phyloP scores from a whole-genome alignment of 495 filamentous ascomycete species.

The Xylaria telfairii region DNA sequence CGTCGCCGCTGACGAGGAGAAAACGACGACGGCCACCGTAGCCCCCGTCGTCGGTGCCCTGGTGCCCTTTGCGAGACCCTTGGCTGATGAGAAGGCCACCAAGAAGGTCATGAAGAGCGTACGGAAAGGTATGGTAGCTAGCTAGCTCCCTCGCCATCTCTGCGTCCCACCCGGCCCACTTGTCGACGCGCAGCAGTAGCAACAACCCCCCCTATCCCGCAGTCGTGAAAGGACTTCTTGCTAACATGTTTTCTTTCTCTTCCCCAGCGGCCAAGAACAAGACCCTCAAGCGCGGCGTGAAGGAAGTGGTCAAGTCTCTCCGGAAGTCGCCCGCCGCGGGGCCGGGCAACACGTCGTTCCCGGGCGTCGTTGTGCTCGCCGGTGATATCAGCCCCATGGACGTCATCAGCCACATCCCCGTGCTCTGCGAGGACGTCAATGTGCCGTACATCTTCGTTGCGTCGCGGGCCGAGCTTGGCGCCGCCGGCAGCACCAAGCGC shows the following conservation, averaged over 20 bases:
- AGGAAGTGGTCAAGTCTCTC: conserved; percentile 96
- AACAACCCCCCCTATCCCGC: neutral
- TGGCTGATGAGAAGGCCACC: conserved; percentile 86
- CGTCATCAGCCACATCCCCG: conserved; percentile 95
- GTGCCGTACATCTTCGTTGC: conserved; percentile 93
- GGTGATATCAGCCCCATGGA: conserved; percentile 98
- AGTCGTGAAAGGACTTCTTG: neutral
- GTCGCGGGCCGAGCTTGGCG: conserved; percentile 86
- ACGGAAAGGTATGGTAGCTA: conserved; percentile 76
- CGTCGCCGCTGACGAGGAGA: conserved; percentile 46
- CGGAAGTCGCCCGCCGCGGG: conserved; percentile 78
- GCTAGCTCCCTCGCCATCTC: neutral
- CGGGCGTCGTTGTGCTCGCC: conserved; percentile 86
- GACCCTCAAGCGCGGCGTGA: conserved; percentile 94
- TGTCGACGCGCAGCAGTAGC: no score
- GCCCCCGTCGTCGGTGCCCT: conserved; percentile 67
- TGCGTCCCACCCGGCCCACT: conserved; percentile 6
- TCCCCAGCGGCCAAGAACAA: conserved; percentile 84
- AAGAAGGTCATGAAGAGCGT: conserved; percentile 95
- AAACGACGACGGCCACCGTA: conserved; percentile 58
- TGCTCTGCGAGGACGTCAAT: conserved; percentile 96
- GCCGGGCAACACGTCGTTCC: conserved; percentile 57
- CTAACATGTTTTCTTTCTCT: neutral
- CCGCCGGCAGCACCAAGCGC: conserved; percentile 88
- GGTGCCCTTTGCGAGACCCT: conserved; percentile 91